phyloP scores from a whole-genome alignment of 2,329 filamentous ascomycete genomes.

The Neopestalotiopsis rosae region DNA sequence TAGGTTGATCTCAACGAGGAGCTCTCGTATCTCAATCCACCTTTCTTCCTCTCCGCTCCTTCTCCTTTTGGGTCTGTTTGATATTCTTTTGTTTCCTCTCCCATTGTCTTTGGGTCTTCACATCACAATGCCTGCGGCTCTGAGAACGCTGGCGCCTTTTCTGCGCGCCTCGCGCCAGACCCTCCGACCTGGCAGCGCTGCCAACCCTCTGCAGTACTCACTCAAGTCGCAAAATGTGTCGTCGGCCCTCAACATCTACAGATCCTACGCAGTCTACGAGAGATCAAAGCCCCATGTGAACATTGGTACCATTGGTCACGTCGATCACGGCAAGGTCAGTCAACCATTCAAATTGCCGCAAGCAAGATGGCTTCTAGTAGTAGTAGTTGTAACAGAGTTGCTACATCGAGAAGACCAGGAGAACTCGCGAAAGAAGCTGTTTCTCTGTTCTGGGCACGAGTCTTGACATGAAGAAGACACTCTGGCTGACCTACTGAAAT shows the following conservation, averaged over 20 bases:
- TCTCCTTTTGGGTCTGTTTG: slow-evolving; percentile 1
- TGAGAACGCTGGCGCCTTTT: slow-evolving; percentile 79
- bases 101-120: slow-evolving; percentile 10
- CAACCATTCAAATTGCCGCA: neutral
- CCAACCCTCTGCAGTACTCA: slow-evolving; percentile 79
- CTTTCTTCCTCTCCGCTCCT: slow-evolving; percentile 9
- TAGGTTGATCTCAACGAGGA: neutral
- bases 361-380: neutral
- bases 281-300: slow-evolving; percentile 97
- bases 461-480: neutral
- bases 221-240: slow-evolving; percentile 67
- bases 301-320: slow-evolving; percentile 99
- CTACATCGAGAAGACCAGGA: neutral
- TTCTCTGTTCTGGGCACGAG: neutral
- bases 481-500: slow-evolving; percentile 12
- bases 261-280: slow-evolving; percentile 76
- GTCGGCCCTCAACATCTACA: slow-evolving; percentile 68
- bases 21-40: neutral
- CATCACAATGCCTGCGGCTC: slow-evolving; percentile 77
- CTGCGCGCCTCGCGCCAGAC: slow-evolving; percentile 81
- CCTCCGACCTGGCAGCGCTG: slow-evolving; percentile 69
- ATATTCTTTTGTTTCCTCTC: slow-evolving; percentile 1
- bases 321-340: slow-evolving; percentile 97
- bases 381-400: neutral
- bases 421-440: neutral